phyloP scores from a whole-genome alignment of 495 filamentous ascomycete genomes.

The Penicillium paxilli region DNA sequence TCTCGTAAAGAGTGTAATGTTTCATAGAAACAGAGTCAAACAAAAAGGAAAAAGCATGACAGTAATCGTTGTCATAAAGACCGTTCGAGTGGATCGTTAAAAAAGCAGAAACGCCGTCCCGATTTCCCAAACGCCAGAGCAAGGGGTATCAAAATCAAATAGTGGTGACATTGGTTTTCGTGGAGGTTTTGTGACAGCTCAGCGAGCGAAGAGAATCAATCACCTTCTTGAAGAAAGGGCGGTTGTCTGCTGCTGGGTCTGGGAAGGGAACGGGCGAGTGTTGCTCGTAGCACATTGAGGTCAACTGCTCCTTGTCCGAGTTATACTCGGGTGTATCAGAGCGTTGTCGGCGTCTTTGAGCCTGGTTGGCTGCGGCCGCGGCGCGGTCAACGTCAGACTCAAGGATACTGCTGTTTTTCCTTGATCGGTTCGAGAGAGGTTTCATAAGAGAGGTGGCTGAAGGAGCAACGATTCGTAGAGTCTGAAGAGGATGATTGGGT shows the following conservation, averaged over 20 bases:
- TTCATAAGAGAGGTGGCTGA: constrained; percentile 39
- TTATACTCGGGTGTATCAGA: constrained; percentile 29
- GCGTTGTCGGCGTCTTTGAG: constrained; percentile 38
- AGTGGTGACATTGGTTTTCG: constrained; percentile 20
- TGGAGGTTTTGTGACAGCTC: constrained; percentile 29
- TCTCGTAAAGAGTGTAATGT: neutral
- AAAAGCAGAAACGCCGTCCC: constrained; percentile 6
- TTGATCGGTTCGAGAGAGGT: constrained; percentile 18
- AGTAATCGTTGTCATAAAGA: constrained; percentile 9
- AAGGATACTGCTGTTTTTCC: constrained; percentile 27
- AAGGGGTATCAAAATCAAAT: constrained; percentile 13
- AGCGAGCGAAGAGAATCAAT: constrained; percentile 36
- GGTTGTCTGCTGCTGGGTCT: constrained; percentile 17
- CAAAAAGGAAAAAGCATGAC: constrained; percentile 7
- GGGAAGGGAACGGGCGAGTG: constrained; percentile 21
- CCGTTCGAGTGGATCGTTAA: constrained; percentile 5
- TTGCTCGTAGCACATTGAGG: constrained; percentile 40
- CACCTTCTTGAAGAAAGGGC: constrained; percentile 34
- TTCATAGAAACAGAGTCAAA: neutral
- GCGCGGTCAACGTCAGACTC: constrained; percentile 38
- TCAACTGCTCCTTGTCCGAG: constrained; percentile 29
- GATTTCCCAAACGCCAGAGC: constrained; percentile 10
- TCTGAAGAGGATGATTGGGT: constrained; percentile 26
- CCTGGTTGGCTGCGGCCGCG: constrained; percentile 42
- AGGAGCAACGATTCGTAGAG: constrained; percentile 40